A percentile compares a stretch with the other conserved stretches of the same genome.
phyloP scores from a whole-genome alignment of 1,284 basidiomycete genomes.

The Leccinum pachyderme region DNA sequence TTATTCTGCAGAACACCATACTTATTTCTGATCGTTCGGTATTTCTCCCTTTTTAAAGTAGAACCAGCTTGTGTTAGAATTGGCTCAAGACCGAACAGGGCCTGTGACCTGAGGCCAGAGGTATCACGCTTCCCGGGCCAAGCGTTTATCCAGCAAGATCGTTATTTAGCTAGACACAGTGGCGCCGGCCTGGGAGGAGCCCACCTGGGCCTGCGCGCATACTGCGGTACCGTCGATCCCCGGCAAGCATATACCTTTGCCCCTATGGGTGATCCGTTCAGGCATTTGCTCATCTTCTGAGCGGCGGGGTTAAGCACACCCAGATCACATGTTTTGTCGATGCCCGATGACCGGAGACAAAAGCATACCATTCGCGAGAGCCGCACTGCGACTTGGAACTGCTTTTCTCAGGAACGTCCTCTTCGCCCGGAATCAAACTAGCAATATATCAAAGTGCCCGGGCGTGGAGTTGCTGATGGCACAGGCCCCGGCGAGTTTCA shows the following conservation, averaged over 20 bases:
- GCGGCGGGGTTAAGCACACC: constrained; percentile 54
- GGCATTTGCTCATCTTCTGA: constrained; percentile 83
- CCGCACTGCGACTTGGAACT: constrained; percentile 43
- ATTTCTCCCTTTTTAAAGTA: neutral
- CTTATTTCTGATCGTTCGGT: neutral
- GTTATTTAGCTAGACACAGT: neutral
- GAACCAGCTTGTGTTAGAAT: neutral
- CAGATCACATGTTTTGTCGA: constrained; percentile 31
- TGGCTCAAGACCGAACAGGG: neutral
- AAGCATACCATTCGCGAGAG: constrained; percentile 48
- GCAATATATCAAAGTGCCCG: constrained; percentile 28
- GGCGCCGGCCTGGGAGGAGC: neutral
- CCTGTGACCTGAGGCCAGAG: neutral
- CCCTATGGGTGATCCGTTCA: constrained; percentile 69
- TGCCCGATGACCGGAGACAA: neutral
- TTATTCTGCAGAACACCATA: neutral
- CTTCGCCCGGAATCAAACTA: constrained; percentile 85
- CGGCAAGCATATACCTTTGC: constrained; percentile 78
- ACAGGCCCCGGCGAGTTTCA: constrained; percentile 80
- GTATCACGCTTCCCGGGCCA: neutral
- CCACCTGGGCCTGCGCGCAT: constrained; percentile 40
- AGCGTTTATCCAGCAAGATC: neutral
- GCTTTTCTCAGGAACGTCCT: constrained; percentile 75
- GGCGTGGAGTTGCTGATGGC: constrained; percentile 78
- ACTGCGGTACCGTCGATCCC: constrained; percentile 82